Evolutionary conservation across 192 early-diverging fungal species (phyloP), one percentile per base, ranked within the genome.

Genomic region (Coemansia sp.): DNA sequence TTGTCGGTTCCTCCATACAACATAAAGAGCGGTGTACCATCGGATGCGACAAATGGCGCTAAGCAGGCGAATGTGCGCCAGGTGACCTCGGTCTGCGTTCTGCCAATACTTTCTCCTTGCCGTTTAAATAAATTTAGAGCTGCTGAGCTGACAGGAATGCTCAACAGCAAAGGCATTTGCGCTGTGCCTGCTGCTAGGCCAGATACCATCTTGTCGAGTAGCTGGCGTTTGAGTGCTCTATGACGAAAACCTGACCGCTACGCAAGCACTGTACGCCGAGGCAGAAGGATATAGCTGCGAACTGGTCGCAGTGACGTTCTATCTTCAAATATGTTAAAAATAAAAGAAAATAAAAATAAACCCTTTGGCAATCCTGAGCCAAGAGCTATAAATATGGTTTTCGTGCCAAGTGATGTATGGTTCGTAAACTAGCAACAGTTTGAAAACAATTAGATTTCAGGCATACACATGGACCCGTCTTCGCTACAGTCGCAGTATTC

Each of bases 41-140:
- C 61, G 10, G 61, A 61, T 12, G 65, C 61, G 2, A 65, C 68
- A 37, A 75, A 65, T 4, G 62, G 65, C 19, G 58, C 54, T 66
- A 75, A 64, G 45, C 72, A 75, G 5, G 65, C 65, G 19, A 53
- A 75, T 19, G 72, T 52, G 36, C 72, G 72, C 72, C 72, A 75
- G 39, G 53, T 57, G 14, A 57, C 9, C 6, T 39, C 11, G 6
- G 37, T 2, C 37, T 39, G 37, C 37, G 6, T 4, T 2, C 14
- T n/a, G 11, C 37, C 37, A 39, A 39, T 39, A 2, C 14, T 6
- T n/a, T n/a, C 37, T n/a, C 14, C 37, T 39, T 39, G 37, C 11
- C 37, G 37, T 39, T 39, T n/a, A 39, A 39, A n/a, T n/a, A 26
- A 4, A 26, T 26, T 26, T 4, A 26, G 4, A 26, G 23, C 23